Evolutionary conservation across 768 basidiomycete species (phyloP).

Genomic region (Nevesoporus exiguus): DNA sequence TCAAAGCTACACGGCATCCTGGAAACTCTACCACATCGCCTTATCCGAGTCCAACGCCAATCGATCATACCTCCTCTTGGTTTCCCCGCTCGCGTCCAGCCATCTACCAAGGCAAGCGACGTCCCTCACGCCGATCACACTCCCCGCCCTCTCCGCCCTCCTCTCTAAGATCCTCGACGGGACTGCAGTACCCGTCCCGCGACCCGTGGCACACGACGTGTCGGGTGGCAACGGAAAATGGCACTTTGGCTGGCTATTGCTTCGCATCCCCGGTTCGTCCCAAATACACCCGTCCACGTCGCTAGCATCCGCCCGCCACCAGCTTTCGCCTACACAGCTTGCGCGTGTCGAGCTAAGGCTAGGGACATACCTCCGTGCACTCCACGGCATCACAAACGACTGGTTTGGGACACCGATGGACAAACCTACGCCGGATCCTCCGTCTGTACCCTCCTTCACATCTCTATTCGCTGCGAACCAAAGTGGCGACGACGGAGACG

Average conservation of each 20-base stretch:
- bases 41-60: constrained; percentile 18
- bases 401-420: constrained; percentile 61
- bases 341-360: constrained; percentile 56
- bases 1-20: constrained; percentile 26
- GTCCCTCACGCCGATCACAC: constrained; percentile 21
- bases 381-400: constrained; percentile 75
- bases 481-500: constrained; percentile 6
- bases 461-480: constrained; percentile 4
- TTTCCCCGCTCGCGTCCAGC: constrained; percentile 5
- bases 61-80: constrained; percentile 29
- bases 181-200: constrained; percentile 50
- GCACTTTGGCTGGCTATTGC: constrained; percentile 26
- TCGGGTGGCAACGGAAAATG: constrained; percentile 27
- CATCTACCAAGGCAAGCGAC: constrained; percentile 5
- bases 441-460: constrained; percentile 19
- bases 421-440: constrained; percentile 30
- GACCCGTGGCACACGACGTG: constrained; percentile 45
- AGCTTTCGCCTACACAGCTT: constrained; percentile 37
- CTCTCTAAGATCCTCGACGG: constrained; percentile 40
- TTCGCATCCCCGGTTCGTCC: constrained; percentile 35
- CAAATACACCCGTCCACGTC: constrained; percentile 31
- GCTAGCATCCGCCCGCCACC: constrained; percentile 37
- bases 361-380: constrained; percentile 55
- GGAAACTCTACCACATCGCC: constrained; percentile 29
- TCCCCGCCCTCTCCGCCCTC: constrained; percentile 37